Evolutionary conservation across 2,329 filamentous ascomycete species (phyloP), one percentile per base, ranked within the genome.

Genomic region (Myriosclerotinia curreyana): DNA sequence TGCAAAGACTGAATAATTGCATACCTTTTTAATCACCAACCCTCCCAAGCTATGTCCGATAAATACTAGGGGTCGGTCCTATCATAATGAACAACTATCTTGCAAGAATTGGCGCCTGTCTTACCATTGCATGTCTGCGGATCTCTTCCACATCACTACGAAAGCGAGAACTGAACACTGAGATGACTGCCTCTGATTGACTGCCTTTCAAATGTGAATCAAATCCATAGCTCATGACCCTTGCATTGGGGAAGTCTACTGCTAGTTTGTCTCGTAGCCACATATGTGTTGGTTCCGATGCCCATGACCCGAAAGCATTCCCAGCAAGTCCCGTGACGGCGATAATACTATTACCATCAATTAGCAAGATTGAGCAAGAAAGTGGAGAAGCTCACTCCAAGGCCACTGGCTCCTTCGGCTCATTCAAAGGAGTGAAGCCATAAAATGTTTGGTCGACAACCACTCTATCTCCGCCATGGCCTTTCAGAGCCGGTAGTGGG

Each of bases 301-400:
- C 76, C 76, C 77, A 79, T 53, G 77, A 77, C 36, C 71, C 71
- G 36, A 73, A 71, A 7, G 75, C 72, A 64, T 79, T 67, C 17
- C 77, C 77, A 66, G 76, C 76, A 17, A 79, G 74, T 20, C 77
- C 77, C 68, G 79, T 77, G 40, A 79, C 75, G 7, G 78, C 78
- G 36, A 80, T 73, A n/a, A 67, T 60, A 15, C 63, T 67, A 50
- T 25, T 22, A 36, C 7, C 15, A 20, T 25, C 59, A 2, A 22
- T 64, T 20, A 59, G 53, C 36, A 59, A 36, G 42, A 36, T 20
- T 5, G 38, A 46, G 1, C n/a, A 25, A 20, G 44, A 15, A 12
- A 22, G 5, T 34, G 34, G 28, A 12, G 25, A 22, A 63, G n/a
- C 61, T 59, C 38, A 59, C 61, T 63, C 61, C 11, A 63, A 2